Percentiles rank a stretch among this genome's conserved stretches.
These are phyloP conservation scores for Penicillium waksmanii DNA, from an alignment of 495 filamentous ascomycete species.

Conservation along the genomic window DNA sequence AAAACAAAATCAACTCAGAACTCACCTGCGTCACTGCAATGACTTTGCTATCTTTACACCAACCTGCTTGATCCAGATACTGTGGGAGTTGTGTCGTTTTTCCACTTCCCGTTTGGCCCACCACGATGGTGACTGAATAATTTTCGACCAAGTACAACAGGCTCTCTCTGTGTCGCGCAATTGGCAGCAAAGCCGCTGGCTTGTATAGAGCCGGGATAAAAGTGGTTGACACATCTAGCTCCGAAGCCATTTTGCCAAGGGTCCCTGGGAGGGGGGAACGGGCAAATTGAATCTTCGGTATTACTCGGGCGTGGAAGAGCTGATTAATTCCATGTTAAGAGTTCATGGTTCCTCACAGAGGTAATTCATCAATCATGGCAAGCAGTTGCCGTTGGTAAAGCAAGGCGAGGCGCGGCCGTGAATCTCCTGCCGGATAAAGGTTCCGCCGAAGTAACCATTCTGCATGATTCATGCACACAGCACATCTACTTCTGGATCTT, in stretches of 20 bases:
- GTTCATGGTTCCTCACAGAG: neutral
- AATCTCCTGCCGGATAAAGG: neutral
- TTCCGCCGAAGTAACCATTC: neutral
- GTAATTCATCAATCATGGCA: slow-evolving; percentile 11
- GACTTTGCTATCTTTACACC: slow-evolving; percentile 79
- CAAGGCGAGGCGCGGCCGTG: neutral
- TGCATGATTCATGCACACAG: no score
- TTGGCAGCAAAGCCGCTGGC: slow-evolving; percentile 74
- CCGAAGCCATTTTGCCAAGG: slow-evolving; percentile 41
- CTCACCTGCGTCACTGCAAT: slow-evolving; percentile 91
- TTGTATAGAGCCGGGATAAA: slow-evolving; percentile 82
- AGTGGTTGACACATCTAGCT: slow-evolving; percentile 58
- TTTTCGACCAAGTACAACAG: slow-evolving; percentile 79
- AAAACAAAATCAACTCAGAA: slow-evolving; percentile 13
- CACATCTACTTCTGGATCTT: no score
- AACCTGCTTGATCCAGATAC: slow-evolving; percentile 85
- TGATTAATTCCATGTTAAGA: neutral
- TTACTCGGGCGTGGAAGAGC: neutral
- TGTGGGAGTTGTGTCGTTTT: slow-evolving; percentile 92
- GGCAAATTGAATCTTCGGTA: neutral
- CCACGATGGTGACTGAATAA: slow-evolving; percentile 78
- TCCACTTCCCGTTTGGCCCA: slow-evolving; percentile 88
- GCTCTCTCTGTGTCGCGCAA: slow-evolving; percentile 71
- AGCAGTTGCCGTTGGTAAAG: slow-evolving; percentile 5
- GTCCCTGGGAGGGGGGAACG: neutral